Base-by-base conservation (phyloP, 345 rosid species). In the Eucalyptus pauciflora region DNA sequence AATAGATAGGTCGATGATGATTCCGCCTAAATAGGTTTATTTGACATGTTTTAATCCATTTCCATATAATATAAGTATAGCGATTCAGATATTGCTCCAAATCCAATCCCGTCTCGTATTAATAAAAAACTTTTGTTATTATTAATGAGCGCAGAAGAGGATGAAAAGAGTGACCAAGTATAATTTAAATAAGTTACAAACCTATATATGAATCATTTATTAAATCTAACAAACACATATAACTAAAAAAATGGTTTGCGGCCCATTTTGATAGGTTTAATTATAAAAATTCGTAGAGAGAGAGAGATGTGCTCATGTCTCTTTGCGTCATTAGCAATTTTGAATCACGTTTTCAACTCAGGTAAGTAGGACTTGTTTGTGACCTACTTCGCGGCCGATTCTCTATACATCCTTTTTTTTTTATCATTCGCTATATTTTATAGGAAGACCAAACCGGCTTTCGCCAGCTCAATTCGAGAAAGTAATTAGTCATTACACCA, bases 41-140 rank as follows among this genome's bases (percentile, higher is more conserved):
- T 24, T 56, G 29, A 56, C 13, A 24, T 25, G 13, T 56, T 56
- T 56, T 24, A 10, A 56, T 24, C 6, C 1, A 56, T 56, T 22
- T 24, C 10, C 6, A 56, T 56, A 24, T 24, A 24, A 56, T 24
- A 9, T 10, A 56, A 56, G 4, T 56, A 20, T 24, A 24, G 1
- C 1, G 12, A 56, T 24, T 20, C 13, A 18, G 3, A 52, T 1
- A 52, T 1, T 7, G 4, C 24, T 24, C 22, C 24, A 7, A 52
- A 52, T 0, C 24, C 4, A 52, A 18, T 52, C 56, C 2, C 10
- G 0, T 18, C 3, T 0, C 1, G 1, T 10, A 9, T 4, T 24
- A 24, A 56, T 56, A 56, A 56, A 56, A 54, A 8, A 54, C 10
- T 2, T 20, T 54, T 0, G 22, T 54, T 51, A 1, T 51, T 7